Percentiles rank a stretch among this genome's conserved stretches.
phyloP scores from a whole-genome alignment of 306 rosid genomes.

The Quillaja saponaria region DNA sequence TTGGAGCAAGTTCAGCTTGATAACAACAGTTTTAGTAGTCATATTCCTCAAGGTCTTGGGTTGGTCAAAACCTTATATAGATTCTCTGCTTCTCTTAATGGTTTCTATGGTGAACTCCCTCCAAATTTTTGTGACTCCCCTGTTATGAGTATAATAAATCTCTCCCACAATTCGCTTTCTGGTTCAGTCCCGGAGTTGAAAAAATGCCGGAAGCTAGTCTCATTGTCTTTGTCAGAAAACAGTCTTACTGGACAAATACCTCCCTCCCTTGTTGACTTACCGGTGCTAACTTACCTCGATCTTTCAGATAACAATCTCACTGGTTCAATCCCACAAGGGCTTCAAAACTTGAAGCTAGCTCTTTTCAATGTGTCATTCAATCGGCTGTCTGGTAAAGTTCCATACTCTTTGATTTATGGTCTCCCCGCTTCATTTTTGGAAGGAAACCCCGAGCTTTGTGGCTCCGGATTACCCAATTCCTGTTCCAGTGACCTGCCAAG shows the following conservation, averaged over 20 bases:
- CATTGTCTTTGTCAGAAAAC: conserved; percentile 79
- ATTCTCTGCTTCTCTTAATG: conserved; percentile 86
- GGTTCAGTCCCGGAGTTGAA: conserved; percentile 75
- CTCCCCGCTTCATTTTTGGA: conserved; percentile 95
- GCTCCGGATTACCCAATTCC: conserved; percentile 70
- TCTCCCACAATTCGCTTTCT: conserved; percentile 83
- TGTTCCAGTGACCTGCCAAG: conserved; percentile 65
- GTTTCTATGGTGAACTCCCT: conserved; percentile 76
- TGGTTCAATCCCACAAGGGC: conserved; percentile 82
- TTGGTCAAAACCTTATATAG: conserved; percentile 73
- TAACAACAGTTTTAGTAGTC: conserved; percentile 65
- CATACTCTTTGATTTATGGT: conserved; percentile 77
- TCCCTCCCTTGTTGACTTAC: conserved; percentile 71
- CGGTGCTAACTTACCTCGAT: conserved; percentile 92
- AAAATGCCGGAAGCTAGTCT: conserved; percentile 80
- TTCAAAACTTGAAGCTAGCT: conserved; percentile 92
- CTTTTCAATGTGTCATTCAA: conserved; percentile 93
- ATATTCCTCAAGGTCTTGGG: conserved; percentile 81
- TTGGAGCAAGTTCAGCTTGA: conserved; percentile 97
- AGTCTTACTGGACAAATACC: conserved; percentile 74
- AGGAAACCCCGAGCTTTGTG: conserved; percentile 87
- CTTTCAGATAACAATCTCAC: conserved; percentile 90
- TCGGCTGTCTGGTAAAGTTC: conserved; percentile 82
- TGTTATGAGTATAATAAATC: conserved; percentile 89
- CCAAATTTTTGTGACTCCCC: conserved; percentile 90